Conservation (phyloP, 257 asterid species). For the Asclepias syriaca region DNA sequence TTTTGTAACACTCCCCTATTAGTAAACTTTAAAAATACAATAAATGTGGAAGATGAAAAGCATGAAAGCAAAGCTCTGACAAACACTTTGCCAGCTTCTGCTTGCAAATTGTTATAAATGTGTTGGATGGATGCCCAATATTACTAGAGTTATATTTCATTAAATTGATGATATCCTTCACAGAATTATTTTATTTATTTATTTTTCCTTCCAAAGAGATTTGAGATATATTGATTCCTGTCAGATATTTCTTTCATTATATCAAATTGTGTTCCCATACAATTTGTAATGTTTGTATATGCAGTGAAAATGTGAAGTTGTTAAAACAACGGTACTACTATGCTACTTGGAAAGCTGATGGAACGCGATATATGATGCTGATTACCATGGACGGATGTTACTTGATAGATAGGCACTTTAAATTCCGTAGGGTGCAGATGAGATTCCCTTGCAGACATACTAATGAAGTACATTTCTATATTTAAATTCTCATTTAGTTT, state of each 20-base stretch:
- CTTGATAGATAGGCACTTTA: conserved; percentile 83
- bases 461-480: conserved; percentile 48
- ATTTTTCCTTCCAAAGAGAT: neutral
- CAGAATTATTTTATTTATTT: no score
- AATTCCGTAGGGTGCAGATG: conserved; percentile 95
- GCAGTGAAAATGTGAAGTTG: conserved; percentile 88
- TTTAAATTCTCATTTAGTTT: neutral
- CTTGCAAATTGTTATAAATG: neutral
- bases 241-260: neutral
- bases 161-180: neutral
- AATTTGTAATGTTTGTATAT: neutral
- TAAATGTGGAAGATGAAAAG: neutral
- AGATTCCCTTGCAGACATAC: conserved; percentile 78
- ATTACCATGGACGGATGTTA: conserved; percentile 96
- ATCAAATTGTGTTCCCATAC: neutral
- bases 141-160: neutral
- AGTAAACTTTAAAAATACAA: neutral
- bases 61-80: neutral
- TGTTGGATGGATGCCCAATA: neutral
- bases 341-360: conserved; percentile 99
- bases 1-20: no score
- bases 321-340: conserved; percentile 91
- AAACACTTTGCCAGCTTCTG: neutral
- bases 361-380: conserved; percentile 98
- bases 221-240: neutral